A percentile compares a stretch with the other conserved stretches of the same genome.
These are phyloP conservation scores for Russula griseocarnosa DNA, from an alignment of 768 basidiomycete species.

Conservation along the genomic window DNA sequence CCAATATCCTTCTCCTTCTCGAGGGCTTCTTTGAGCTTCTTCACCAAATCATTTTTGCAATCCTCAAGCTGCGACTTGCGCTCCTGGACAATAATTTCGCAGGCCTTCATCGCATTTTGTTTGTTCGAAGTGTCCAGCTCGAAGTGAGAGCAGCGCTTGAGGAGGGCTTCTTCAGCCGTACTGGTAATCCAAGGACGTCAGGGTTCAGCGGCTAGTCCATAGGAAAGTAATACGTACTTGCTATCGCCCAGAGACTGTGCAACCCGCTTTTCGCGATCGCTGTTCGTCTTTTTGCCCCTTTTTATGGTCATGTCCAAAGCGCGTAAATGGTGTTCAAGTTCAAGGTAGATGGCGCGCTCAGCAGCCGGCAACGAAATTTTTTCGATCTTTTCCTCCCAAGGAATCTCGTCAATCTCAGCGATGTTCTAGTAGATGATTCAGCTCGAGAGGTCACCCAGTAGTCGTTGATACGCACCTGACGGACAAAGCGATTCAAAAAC, in stretches of 20 bases:
- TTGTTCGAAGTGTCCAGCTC: conserved; percentile 66
- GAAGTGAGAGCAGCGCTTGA: conserved; percentile 95
- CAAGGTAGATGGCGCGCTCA: conserved; percentile 90
- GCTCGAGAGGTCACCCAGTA: neutral
- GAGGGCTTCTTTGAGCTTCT: conserved; percentile 61
- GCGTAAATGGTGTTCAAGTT: conserved; percentile 88
- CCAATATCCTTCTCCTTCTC: conserved; percentile 66
- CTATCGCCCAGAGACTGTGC: conserved; percentile 85
- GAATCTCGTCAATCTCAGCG: conserved; percentile 95
- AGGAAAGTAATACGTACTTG: conserved; percentile 37
- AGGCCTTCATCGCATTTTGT: conserved; percentile 83
- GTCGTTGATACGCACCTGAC: conserved; percentile 55
- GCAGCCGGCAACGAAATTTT: conserved; percentile 80
- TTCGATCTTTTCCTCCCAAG: conserved; percentile 63
- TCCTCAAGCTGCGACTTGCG: conserved; percentile 74
- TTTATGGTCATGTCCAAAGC: conserved; percentile 82
- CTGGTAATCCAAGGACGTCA: conserved; percentile 37
- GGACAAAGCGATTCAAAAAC: conserved; percentile 78
- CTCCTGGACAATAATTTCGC: conserved; percentile 84
- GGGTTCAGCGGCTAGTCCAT: neutral
- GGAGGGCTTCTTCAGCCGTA: conserved; percentile 84
- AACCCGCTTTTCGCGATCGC: conserved; percentile 86
- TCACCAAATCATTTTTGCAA: conserved; percentile 69
- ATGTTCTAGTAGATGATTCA: conserved; percentile 57
- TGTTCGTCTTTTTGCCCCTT: conserved; percentile 60